Base-by-base conservation (phyloP, 495 filamentous ascomycete genomes). In the Aspergillus cristatus region DNA sequence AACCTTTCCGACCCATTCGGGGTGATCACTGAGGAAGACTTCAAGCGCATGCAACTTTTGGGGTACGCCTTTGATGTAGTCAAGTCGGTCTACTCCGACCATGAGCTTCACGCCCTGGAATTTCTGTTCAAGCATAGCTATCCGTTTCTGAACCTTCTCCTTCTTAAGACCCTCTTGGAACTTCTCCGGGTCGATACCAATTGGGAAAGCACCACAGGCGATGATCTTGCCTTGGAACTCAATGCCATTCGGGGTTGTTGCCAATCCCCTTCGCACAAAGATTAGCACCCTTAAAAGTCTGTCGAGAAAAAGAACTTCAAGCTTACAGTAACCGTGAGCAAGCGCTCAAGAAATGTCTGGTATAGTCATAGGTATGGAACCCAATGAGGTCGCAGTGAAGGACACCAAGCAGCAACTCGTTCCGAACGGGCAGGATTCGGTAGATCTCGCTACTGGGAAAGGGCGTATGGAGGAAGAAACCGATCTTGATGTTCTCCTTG, bases 371-470 rank as follows among this genome's bases (percentile, higher is more conserved):
- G 2, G 90, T 97, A 53, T 98, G 90, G 63, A 98, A 96, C 8
- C 90, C 90, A 52, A 96, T 80, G 42, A 98, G 65, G 54, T 98
- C 90, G 62, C 88, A 91, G 46, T 90, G 79, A 32, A 98, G 67
- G 18, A 96, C 75, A 35, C 91, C 89, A 34, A 79, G 63, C 28
- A 98, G 70, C 28, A 96, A 76, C 48, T 86, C 83, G 53, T 93
- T 86, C 33, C 91, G 76, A 20, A 96, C 91, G 3, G 90, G 90
- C 5, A 98, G 65, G 43, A 96, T 94, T 26, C 90, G 78, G 60
- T 94, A 98, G 49, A 98, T 93, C 58, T 98, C 90, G 45, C 83
- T 88, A 58, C 84, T 89, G n/a, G 90, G 90, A 63, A 98, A 98
- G 1, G 91, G 88, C 0, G 90, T 98, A 49, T 98, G 91, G 18